phyloP scores from a whole-genome alignment of 2,329 filamentous ascomycete species.

The Aspergillus texensis region DNA sequence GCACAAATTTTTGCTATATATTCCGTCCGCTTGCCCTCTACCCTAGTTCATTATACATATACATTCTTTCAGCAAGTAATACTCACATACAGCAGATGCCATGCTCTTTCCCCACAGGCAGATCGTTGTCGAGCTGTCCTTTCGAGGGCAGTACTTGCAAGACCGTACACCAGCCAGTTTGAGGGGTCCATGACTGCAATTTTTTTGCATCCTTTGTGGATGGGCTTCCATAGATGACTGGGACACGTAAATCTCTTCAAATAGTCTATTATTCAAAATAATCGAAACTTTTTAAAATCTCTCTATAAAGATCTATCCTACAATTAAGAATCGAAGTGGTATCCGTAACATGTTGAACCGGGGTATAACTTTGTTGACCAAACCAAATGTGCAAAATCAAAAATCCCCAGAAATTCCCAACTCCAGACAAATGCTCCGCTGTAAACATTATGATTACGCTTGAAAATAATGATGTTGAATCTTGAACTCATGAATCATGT shows the following conservation, averaged over 20 bases:
- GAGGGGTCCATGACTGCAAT: slow-evolving; percentile 46
- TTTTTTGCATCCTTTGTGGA: slow-evolving; percentile 29
- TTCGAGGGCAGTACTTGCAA: slow-evolving; percentile 38
- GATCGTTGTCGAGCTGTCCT: slow-evolving; percentile 29
- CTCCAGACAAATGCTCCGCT: slow-evolving; percentile 10
- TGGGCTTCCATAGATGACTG: slow-evolving; percentile 52
- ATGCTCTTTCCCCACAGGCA: slow-evolving; percentile 23
- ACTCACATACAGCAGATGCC: slow-evolving; percentile 31
- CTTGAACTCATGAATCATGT: slow-evolving; percentile 13
- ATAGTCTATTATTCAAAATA: not conserved
- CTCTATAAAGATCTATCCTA: not conserved
- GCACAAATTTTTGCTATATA: slow-evolving; percentile 21
- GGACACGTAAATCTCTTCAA: slow-evolving; percentile 32
- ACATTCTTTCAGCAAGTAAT: slow-evolving; percentile 33
- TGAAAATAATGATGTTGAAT: slow-evolving; percentile 19
- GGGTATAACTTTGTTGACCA: not conserved
- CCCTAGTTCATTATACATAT: slow-evolving; percentile 19
- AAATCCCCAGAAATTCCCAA: slow-evolving; percentile 6
- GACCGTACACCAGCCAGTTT: slow-evolving; percentile 49
- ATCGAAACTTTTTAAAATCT: not conserved
- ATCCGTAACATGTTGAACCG: slow-evolving; percentile 7
- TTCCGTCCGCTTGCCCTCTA: slow-evolving; percentile 18
- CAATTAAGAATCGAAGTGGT: not conserved
- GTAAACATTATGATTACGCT: slow-evolving; percentile 19
- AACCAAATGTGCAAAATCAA: not conserved